Conservation (phyloP, 1,284 basidiomycete species). For the Ceratobasidium sp. region DNA sequence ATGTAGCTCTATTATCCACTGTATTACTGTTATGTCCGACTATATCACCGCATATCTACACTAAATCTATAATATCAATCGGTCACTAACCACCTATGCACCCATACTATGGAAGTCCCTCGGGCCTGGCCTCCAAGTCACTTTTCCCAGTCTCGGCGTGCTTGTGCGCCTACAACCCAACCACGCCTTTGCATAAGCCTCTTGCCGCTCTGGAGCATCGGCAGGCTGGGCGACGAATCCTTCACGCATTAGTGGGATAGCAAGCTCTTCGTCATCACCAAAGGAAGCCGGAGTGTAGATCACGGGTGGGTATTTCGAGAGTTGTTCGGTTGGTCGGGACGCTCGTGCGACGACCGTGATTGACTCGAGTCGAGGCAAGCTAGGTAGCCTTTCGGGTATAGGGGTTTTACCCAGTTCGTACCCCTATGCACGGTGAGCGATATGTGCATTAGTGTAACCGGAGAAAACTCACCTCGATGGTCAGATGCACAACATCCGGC, state of each 20-base stretch:
- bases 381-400: constrained; percentile 28
- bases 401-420: constrained; percentile 37
- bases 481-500: constrained; percentile 38
- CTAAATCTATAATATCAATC: not conserved
- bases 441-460: not conserved
- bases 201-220: constrained; percentile 31
- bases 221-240: constrained; percentile 30
- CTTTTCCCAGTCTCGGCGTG: constrained; percentile 2
- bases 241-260: constrained; percentile 15
- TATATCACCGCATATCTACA: constrained; percentile 17
- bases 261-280: not conserved
- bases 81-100: not conserved
- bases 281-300: constrained; percentile 13
- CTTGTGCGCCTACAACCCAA: constrained; percentile 5
- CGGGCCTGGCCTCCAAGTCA: constrained; percentile 34
- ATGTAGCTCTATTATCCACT: not conserved
- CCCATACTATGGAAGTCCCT: constrained; percentile 42
- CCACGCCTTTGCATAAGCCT: constrained; percentile 27
- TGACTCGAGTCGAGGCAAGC: constrained; percentile 33
- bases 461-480: constrained; percentile 26
- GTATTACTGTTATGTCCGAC: constrained; percentile 14
- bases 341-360: constrained; percentile 39
- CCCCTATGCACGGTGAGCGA: constrained; percentile 12
- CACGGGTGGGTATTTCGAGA: constrained; percentile 23
- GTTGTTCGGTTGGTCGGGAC: constrained; percentile 23